Percentiles rank a stretch among this genome's conserved stretches.
These are phyloP conservation scores for Aspergillus tanneri DNA, from an alignment of 2,329 filamentous ascomycete genomes.

Conservation along the genomic window DNA sequence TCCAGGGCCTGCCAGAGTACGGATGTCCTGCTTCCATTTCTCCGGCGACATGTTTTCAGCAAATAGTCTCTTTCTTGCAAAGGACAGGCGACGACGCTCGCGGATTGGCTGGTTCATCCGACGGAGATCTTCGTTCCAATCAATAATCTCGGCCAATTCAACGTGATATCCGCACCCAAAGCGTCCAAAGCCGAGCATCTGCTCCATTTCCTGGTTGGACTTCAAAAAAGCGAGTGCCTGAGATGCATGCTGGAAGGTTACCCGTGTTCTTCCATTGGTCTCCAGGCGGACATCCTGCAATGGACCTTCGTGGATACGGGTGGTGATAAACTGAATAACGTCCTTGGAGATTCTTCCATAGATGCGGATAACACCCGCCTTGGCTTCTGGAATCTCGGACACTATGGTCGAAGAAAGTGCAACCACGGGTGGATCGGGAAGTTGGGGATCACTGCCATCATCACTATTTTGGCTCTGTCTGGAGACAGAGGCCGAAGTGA, in stretches of 20 bases:
- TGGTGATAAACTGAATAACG: conserved; percentile 33
- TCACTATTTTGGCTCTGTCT: conserved; percentile 20
- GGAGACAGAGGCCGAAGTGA: conserved; percentile 16
- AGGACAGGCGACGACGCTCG: conserved; percentile 44
- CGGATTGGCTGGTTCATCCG: conserved; percentile 37
- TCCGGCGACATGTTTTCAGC: conserved; percentile 32
- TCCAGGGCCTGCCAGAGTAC: conserved; percentile 32
- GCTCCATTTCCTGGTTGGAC: conserved; percentile 29
- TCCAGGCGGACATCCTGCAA: conserved; percentile 40
- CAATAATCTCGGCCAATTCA: conserved; percentile 30
- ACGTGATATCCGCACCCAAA: conserved; percentile 35
- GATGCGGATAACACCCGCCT: conserved; percentile 30
- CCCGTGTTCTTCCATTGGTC: conserved; percentile 30
- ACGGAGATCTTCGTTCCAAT: conserved; percentile 35
- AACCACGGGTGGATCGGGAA: conserved; percentile 2
- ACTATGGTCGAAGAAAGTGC: conserved; percentile 7
- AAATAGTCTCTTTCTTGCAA: conserved; percentile 41
- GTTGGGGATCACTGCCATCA: conserved; percentile 5
- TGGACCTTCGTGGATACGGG: conserved; percentile 40
- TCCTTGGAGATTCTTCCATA: conserved; percentile 25
- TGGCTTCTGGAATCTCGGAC: conserved; percentile 24
- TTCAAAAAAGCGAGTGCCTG: conserved; percentile 38
- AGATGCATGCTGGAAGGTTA: conserved; percentile 40
- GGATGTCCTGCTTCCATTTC: conserved; percentile 38
- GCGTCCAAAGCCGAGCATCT: conserved; percentile 30